phyloP scores from a whole-genome alignment of 163 green algal species.

The Chlamydomonas reinhardtii region DNA sequence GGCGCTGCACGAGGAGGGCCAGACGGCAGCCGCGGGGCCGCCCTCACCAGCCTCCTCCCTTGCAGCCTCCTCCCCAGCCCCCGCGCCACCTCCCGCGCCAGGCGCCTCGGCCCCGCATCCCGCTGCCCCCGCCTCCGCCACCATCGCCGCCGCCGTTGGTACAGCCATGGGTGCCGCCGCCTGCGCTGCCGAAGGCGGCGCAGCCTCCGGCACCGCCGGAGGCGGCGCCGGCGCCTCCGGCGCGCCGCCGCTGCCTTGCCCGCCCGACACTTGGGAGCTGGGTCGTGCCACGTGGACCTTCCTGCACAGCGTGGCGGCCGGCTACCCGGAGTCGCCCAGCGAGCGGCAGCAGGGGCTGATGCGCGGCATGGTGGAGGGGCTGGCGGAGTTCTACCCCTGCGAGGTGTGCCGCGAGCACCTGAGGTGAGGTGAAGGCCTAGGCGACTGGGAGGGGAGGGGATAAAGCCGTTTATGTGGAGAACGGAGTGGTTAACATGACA shows the following conservation, averaged over 20 bases:
- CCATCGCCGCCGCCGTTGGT: not conserved
- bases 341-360: conserved; percentile 76
- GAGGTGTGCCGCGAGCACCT: conserved; percentile 60
- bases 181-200: not conserved
- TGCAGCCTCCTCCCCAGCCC: no score
- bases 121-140: not conserved
- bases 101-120: not conserved
- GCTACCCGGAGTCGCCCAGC: conserved; percentile 86
- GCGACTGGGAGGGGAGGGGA: no score
- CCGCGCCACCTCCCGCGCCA: no score
- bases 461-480: no score
- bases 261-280: conserved; percentile 66
- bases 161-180: not conserved
- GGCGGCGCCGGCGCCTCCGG: not conserved
- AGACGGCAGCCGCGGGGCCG: not conserved
- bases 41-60: not conserved
- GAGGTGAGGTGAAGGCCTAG: not conserved
- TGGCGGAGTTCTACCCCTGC: conserved; percentile 70
- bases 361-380: conserved; percentile 55
- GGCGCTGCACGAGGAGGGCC: not conserved
- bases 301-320: conserved; percentile 89
- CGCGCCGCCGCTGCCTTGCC: conserved; percentile 24
- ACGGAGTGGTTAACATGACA: no score
- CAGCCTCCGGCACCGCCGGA: not conserved
- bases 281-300: conserved; percentile 88